A percentile compares a stretch with the other conserved stretches of the same genome.
Evolutionary conservation across 192 early-diverging fungal genomes (phyloP).

Genomic region (Mortierella antarctica): DNA sequence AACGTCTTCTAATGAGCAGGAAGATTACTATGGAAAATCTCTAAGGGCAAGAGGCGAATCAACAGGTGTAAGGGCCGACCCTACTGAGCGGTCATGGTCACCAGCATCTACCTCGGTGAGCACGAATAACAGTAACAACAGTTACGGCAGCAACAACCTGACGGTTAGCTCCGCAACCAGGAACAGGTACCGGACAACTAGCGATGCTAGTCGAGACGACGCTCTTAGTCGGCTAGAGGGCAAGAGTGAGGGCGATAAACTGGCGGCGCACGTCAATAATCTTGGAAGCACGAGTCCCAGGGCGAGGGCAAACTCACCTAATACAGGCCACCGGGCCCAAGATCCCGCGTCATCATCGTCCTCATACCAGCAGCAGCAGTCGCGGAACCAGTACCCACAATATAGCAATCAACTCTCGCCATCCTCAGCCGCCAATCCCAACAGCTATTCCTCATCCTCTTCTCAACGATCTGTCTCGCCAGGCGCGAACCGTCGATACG

Average conservation of each 20-base stretch:
- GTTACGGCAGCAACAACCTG: constrained; percentile 9
- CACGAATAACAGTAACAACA: constrained; percentile 12
- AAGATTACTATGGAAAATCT: constrained; percentile 29
- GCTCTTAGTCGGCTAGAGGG: constrained; percentile 48
- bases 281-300: constrained; percentile 40
- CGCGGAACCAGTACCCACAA: constrained; percentile 1
- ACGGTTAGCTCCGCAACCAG: background rate
- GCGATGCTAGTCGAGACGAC: constrained; percentile 47
- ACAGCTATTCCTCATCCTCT: constrained; percentile 10
- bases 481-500: constrained; percentile 20
- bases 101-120: constrained; percentile 5
- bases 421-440: constrained; percentile 10
- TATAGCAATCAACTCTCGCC: constrained; percentile 25
- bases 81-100: constrained; percentile 13
- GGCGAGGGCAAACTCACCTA: constrained; percentile 32
- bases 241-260: constrained; percentile 32
- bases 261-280: constrained; percentile 40
- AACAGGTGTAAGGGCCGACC: background rate
- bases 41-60: constrained; percentile 4
- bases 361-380: constrained; percentile 6
- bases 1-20: constrained; percentile 11
- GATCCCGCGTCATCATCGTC: constrained; percentile 1
- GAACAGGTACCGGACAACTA: constrained; percentile 26
- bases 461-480: constrained; percentile 30
- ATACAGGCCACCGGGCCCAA: constrained; percentile 9